phyloP scores from a whole-genome alignment of 2,329 filamentous ascomycete species.

The Hypocrella siamensis region DNA sequence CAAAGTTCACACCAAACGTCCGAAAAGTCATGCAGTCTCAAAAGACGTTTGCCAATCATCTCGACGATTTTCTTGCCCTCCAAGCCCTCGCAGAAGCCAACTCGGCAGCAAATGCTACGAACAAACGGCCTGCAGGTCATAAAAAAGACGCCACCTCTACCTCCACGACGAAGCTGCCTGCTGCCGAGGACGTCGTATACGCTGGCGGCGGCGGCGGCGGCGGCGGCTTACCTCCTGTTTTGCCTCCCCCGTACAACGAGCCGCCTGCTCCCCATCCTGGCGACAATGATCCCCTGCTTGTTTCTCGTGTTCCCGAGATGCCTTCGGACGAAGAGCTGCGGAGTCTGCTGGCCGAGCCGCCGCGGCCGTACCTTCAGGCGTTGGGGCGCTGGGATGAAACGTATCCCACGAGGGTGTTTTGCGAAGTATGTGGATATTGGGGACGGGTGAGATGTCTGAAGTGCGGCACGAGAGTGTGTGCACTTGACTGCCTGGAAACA shows the following conservation, averaged over 20 bases:
- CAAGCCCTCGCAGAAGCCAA: constrained; percentile 27
- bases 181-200: constrained; percentile 7
- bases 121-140: constrained; percentile 12
- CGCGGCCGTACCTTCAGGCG: constrained; percentile 53
- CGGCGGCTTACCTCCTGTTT: constrained; percentile 13
- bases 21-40: constrained; percentile 66
- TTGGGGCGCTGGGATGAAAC: constrained; percentile 26
- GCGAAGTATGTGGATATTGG: constrained; percentile 73
- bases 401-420: constrained; percentile 51
- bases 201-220: constrained; percentile 14
- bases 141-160: constrained; percentile 11
- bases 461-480: constrained; percentile 66
- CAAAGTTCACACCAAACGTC: constrained; percentile 52
- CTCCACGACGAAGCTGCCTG: constrained; percentile 6
- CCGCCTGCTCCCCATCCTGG: constrained; percentile 24
- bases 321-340: constrained; percentile 47
- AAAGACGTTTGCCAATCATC: constrained; percentile 71
- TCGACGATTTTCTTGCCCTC: constrained; percentile 62
- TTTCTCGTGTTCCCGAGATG: constrained; percentile 38
- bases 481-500: constrained; percentile 54
- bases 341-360: constrained; percentile 45
- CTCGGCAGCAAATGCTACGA: constrained; percentile 8
- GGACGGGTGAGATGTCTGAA: constrained; percentile 60
- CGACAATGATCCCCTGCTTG: constrained; percentile 42
- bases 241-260: constrained; percentile 16